A percentile compares a stretch with the other conserved stretches of the same genome.
Conservation (phyloP, 805 yeast genomes). For the Ogataea kodamae region DNA sequence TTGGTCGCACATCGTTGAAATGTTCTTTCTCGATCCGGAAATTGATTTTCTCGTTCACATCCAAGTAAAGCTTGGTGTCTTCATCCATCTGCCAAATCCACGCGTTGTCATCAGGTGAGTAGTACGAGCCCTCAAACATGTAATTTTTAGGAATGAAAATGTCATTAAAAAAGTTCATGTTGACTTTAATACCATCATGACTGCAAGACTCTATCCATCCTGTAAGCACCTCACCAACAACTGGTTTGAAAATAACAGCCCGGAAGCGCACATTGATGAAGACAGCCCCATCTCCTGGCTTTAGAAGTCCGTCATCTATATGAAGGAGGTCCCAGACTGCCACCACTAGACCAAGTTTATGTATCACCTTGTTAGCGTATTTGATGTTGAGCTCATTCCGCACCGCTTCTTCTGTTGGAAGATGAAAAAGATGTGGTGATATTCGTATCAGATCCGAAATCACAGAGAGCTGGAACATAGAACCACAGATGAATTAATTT, state of each 20-base stretch:
- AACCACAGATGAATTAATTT: conserved; percentile 1
- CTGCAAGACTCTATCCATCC: conserved; percentile 93
- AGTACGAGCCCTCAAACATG: conserved; percentile 58
- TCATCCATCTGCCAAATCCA: conserved; percentile 88
- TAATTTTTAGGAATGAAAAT: conserved; percentile 81
- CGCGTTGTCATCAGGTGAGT: conserved; percentile 69
- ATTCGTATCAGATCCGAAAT: conserved; percentile 82
- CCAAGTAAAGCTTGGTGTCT: conserved; percentile 75
- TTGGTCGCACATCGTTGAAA: conserved; percentile 80
- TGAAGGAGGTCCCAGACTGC: conserved; percentile 78
- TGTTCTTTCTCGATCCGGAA: conserved; percentile 89
- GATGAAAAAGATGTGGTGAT: conserved; percentile 78
- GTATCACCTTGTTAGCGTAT: conserved; percentile 81
- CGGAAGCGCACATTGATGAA: conserved; percentile 74
- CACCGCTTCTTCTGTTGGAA: conserved; percentile 69
- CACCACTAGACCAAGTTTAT: conserved; percentile 79
- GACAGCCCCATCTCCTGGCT: conserved; percentile 93
- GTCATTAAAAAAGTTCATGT: conserved; percentile 87
- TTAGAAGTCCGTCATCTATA: conserved; percentile 84
- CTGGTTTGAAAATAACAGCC: conserved; percentile 84
- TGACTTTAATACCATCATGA: conserved; percentile 79
- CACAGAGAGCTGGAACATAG: conserved; percentile 87
- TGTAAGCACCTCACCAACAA: conserved; percentile 85
- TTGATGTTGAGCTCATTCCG: conserved; percentile 78
- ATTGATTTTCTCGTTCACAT: conserved; percentile 85